Conservation (phyloP, 345 rosid genomes). For the Eucalyptus dawsonii region DNA sequence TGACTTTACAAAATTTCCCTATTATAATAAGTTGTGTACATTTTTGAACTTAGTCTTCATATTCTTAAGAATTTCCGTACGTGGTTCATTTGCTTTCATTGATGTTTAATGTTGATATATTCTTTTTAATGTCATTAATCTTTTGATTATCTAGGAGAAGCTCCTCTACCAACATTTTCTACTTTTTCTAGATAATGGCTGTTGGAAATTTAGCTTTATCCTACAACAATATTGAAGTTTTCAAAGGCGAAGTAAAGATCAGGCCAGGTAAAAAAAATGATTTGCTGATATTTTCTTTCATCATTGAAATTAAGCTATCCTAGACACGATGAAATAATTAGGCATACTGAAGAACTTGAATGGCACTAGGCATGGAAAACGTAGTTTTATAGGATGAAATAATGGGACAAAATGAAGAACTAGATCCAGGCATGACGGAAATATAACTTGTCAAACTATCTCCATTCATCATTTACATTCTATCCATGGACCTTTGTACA, state of each 20-base stretch:
- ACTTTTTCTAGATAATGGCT: slow-evolving; percentile 63
- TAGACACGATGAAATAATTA: background rate
- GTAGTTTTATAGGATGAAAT: background rate
- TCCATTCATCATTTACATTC: background rate
- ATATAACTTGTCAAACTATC: background rate
- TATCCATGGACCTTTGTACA: background rate
- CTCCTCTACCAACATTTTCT: background rate
- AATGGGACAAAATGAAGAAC: background rate
- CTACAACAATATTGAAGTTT: slow-evolving; percentile 80
- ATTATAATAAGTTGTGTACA: background rate
- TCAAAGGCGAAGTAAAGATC: slow-evolving; percentile 86
- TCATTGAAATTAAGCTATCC: background rate
- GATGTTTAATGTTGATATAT: background rate
- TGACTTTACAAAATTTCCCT: background rate
- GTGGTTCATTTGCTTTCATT: background rate
- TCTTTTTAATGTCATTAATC: background rate
- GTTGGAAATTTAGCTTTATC: slow-evolving; percentile 88
- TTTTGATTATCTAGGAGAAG: background rate
- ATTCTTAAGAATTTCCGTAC: too few relatives aligned
- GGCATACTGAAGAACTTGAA: background rate
- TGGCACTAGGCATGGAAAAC: background rate
- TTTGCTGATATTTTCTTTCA: background rate
- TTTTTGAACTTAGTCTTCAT: background rate
- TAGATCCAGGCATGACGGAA: background rate
- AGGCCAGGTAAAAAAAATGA: slow-evolving; percentile 63